These are phyloP conservation scores for Trametes polyzona DNA, from an alignment of 1,284 basidiomycete genomes.

Conservation along the genomic window DNA sequence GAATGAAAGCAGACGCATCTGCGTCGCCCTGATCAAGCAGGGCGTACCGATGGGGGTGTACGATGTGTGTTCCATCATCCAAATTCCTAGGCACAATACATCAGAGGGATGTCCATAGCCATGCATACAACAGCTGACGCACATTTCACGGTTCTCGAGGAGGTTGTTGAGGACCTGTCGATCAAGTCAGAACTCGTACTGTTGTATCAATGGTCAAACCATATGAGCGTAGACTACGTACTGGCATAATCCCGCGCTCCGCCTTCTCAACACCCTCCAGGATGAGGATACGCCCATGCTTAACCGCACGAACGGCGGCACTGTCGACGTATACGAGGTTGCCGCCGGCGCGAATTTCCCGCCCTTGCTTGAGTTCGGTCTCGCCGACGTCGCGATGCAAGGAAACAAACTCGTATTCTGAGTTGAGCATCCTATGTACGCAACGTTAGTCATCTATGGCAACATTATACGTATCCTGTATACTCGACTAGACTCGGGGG, in stretches of 20 bases:
- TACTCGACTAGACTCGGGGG: too few species aligned
- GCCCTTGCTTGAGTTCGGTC: slow-evolving; percentile 70
- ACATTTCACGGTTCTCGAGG: slow-evolving; percentile 1
- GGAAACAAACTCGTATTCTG: slow-evolving; percentile 69
- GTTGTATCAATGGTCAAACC: not conserved
- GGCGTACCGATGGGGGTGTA: slow-evolving; percentile 61
- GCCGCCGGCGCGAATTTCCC: slow-evolving; percentile 63
- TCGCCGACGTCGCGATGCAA: slow-evolving; percentile 71
- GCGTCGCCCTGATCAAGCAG: slow-evolving; percentile 44
- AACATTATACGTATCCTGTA: not conserved
- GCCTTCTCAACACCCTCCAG: slow-evolving; percentile 73
- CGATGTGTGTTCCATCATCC: slow-evolving; percentile 74
- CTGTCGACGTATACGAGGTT: slow-evolving; percentile 68
- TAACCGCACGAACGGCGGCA: slow-evolving; percentile 66
- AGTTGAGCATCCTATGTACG: slow-evolving; percentile 54
- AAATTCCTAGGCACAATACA: slow-evolving; percentile 53
- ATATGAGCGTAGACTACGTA: slow-evolving; percentile 18
- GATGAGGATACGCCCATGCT: slow-evolving; percentile 65
- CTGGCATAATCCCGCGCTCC: slow-evolving; percentile 58
- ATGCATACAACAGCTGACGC: not conserved
- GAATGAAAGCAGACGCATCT: slow-evolving; percentile 47
- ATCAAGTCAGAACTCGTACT: too few species aligned
- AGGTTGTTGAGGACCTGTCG: slow-evolving; percentile 69
- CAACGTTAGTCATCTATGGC: not conserved
- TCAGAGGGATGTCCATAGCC: too few species aligned